These are phyloP conservation scores for Glycine soja DNA, from an alignment of 306 rosid genomes.

Conservation along the genomic window DNA sequence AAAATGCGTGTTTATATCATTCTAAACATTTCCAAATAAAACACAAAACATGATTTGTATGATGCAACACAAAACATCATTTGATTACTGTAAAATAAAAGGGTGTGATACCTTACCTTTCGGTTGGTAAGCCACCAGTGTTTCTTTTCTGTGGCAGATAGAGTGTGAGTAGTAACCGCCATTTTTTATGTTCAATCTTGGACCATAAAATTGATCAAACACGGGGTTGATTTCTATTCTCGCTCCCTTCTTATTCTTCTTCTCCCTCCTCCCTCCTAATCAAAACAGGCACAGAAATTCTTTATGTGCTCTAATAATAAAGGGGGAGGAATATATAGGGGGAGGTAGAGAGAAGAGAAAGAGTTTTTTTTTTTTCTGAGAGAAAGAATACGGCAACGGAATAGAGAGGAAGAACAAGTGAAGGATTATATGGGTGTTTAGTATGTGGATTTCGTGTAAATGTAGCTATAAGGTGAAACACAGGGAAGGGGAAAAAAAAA, in stretches of 20 bases:
- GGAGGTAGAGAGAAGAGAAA: constrained; percentile 18
- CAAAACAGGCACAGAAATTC: constrained; percentile 50
- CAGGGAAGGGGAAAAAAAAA: background rate
- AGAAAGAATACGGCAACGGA: background rate
- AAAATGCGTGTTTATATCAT: too few species aligned
- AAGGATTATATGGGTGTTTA: constrained; percentile 38
- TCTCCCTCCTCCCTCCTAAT: constrained; percentile 39
- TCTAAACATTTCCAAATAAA: background rate
- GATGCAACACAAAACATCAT: background rate
- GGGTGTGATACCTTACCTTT: constrained; percentile 57
- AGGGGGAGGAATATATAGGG: background rate
- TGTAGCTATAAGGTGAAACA: constrained; percentile 28
- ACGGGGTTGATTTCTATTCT: background rate
- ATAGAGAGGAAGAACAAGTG: constrained; percentile 39
- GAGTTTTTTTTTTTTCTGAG: background rate
- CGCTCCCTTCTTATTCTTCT: background rate
- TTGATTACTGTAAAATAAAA: background rate
- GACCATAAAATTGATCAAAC: constrained; percentile 15
- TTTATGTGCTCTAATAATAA: constrained; percentile 37
- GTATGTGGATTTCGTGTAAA: constrained; percentile 42
- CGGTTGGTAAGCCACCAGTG: constrained; percentile 97
- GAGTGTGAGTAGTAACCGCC: constrained; percentile 67
- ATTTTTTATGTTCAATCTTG: constrained; percentile 43
- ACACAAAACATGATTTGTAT: too few species aligned
- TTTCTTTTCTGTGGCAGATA: constrained; percentile 65